Evolutionary conservation across 1,284 basidiomycete genomes (phyloP), one percentile per base, ranked within the genome.

Genomic region (Earliella scabrosa): DNA sequence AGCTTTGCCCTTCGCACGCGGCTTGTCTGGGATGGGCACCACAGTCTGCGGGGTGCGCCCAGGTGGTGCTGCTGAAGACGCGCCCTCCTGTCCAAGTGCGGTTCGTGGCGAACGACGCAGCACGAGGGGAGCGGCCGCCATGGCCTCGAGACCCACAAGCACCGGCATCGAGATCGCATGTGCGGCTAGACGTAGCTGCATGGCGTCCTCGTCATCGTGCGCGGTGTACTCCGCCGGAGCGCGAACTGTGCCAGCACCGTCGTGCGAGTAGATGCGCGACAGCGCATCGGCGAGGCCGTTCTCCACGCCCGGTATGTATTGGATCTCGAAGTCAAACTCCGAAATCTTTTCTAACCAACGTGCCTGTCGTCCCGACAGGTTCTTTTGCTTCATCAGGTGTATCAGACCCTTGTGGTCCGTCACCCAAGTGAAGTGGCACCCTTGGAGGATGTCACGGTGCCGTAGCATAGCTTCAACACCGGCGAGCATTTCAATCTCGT

Each of bases 251-350:
- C 71, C 70, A 4, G 46, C 26, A 0, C 59, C 52, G 13, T 76
- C 72, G 43, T 69, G 56, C 2, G 57, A 62, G 46, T 75, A 75
- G 14, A 75, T 70, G 2, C 71, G 52, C 0, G 72, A 76, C 14
- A 76, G 73, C 0, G 63, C 68, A 39, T 73, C 67, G 2, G 68
- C 61, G 1, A 75, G 49, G 0, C 71, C 59, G 23, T 64, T 64
- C 13, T 54, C 46, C 0, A 51, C 43, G 3, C 63, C 60, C 0
- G 53, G 56, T 10, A 64, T 44, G 56, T 72, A 69, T 18, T 60
- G 26, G n/a, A 71, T 66, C 0, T 39, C 27, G 24, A 68, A 71
- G 44, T 66, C 54, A 34, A 63, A 72, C 14, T 71, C 59, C 0
- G 60, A 27, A 0, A 71, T 56, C 13, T 57, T 41, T 27, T 70